Base-by-base conservation (phyloP, 2,329 filamentous ascomycete species). In the Paracamarosporium sp. region DNA sequence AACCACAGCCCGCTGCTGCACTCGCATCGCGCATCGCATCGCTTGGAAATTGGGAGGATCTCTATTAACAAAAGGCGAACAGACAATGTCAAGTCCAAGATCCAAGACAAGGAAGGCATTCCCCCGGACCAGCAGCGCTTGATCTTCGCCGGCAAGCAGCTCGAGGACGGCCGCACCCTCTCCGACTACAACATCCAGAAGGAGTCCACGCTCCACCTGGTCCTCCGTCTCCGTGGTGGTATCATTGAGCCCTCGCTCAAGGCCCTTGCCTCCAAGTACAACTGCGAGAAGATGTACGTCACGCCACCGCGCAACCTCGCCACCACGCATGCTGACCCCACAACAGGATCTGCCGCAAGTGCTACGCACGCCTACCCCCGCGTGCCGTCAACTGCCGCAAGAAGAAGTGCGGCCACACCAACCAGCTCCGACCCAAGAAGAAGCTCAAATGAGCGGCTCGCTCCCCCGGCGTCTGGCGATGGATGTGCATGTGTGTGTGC, bases 401-500 rank as follows among this genome's bases (percentile, higher is more conserved):
- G 93, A 93, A 93, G 87, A 98, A 98, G 90, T 98, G 94, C 85
- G 95, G 94, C 68, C 95, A 98, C 90, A 96, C 90, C 86, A 98
- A 98, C 92, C 95, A 99, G 90, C 92, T 99, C 81, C 92, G 95
- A 85, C 95, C 95, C 83, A 99, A 99, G 94, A 99, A 99, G 93
- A 99, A 99, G 94, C 89, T 97, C 81, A 97, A 97, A 86, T 94
- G 90, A 82, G 85, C 81, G 80, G 63, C 61, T 76, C 73, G 71
- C 64, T 65, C 61, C 57, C 31, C 24, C 31, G 73, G 73, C 70
- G 70, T 74, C 66, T 68, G 72, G 69, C 69, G 69, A 71, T 40
- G 47, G 47, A 68, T 36, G 45, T 43, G n/a, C 40, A 51, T 64
- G n/a, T n/a, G n/a, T n/a, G n/a, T n/a, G n/a, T n/a, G n/a, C n/a